phyloP scores from a whole-genome alignment of 169 alveolate genomes.

The Plasmodium berghei region DNA sequence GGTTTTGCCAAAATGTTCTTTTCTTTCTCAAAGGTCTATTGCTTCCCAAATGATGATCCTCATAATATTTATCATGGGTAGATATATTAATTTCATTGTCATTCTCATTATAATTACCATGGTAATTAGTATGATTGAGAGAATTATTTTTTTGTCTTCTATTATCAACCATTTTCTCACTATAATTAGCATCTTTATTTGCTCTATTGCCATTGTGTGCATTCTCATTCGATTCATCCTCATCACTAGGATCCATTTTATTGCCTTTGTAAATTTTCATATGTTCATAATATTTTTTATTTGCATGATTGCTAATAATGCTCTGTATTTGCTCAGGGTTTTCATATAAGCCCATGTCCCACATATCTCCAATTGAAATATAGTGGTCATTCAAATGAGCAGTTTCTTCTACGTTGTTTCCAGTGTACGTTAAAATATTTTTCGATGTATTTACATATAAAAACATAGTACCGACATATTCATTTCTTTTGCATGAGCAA shows the following conservation, averaged over 20 bases:
- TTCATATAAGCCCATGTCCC: no score
- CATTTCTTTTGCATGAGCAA: slow-evolving; percentile 29
- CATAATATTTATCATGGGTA: slow-evolving; percentile 9
- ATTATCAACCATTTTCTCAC: no score
- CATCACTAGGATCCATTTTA: neutral
- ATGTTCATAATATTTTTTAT: slow-evolving; percentile 13
- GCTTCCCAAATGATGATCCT: neutral
- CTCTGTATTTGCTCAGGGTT: neutral
- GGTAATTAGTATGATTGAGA: neutral
- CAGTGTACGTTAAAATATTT: neutral
- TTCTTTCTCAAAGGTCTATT: slow-evolving; percentile 6
- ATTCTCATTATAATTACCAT: neutral
- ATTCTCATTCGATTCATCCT: neutral
- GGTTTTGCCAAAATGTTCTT: slow-evolving; percentile 54
- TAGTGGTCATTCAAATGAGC: neutral
- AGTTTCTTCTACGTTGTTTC: neutral
- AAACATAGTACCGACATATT: slow-evolving; percentile 26
- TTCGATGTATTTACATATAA: slow-evolving; percentile 24
- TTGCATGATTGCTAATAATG: neutral
- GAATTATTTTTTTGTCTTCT: neutral
- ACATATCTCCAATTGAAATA: no score
- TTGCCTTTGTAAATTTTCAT: slow-evolving; percentile 1
- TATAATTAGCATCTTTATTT: no score
- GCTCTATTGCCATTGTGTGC: no score
- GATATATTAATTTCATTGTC: neutral